Conservation (phyloP, 148 eudicot genomes). For the Fallopia convolvulus region DNA sequence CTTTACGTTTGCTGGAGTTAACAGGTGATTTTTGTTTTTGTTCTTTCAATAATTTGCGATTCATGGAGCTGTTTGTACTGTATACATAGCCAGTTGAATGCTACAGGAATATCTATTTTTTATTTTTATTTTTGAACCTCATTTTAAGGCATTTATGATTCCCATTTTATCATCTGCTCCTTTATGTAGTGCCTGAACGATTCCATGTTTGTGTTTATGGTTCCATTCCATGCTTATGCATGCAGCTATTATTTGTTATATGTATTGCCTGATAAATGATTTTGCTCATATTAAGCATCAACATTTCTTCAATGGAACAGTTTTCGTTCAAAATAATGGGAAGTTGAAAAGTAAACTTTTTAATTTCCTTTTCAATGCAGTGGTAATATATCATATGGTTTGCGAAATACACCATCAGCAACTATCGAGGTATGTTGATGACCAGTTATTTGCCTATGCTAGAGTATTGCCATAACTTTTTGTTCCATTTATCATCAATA, state of each 20-base stretch:
- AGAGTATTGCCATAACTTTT: background rate
- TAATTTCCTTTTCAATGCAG: conserved; percentile 32
- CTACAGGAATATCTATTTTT: background rate
- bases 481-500: background rate
- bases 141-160: background rate
- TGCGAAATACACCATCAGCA: conserved; percentile 77
- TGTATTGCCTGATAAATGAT: background rate
- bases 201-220: background rate
- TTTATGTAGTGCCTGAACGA: background rate
- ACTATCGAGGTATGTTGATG: conserved; percentile 50
- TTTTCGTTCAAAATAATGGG: background rate
- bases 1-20: conserved; percentile 70
- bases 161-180: background rate
- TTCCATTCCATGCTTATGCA: background rate
- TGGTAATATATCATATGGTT: conserved; percentile 77
- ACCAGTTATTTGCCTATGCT: conserved; percentile 4
- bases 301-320: background rate
- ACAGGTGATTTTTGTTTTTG: conserved; percentile 41
- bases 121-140: background rate
- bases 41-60: background rate
- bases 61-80: background rate
- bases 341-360: background rate
- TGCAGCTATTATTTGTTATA: background rate
- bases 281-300: background rate
- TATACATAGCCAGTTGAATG: background rate